Conservation (phyloP, 2,329 filamentous ascomycete species). For the Phaeoacremonium minimum region DNA sequence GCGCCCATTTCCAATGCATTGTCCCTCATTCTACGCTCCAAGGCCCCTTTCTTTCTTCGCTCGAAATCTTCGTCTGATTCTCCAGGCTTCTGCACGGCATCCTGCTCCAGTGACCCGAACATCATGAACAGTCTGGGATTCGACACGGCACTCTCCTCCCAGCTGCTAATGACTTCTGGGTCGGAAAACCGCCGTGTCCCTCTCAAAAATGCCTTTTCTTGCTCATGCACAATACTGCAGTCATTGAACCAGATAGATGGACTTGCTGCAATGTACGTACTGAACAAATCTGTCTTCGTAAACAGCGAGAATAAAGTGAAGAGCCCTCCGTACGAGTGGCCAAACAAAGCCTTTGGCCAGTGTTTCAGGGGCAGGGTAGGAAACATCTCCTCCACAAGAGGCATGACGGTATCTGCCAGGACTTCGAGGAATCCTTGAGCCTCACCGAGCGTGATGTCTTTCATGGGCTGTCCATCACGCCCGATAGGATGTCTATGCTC, state of each 20-base stretch:
- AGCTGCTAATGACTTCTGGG: background rate
- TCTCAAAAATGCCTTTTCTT: background rate
- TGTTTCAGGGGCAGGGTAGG: constrained; percentile 14
- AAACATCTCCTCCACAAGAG: constrained; percentile 14
- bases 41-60: background rate
- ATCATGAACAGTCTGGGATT: background rate
- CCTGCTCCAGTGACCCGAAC: background rate
- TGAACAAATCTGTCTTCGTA: constrained; percentile 14
- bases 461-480: background rate
- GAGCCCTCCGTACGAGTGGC: constrained; percentile 18
- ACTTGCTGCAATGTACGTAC: constrained; percentile 17
- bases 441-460: background rate
- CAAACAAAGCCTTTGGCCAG: constrained; percentile 12
- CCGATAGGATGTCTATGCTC: background rate
- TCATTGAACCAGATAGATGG: constrained; percentile 14
- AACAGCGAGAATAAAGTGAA: constrained; percentile 16
- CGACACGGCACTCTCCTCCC: background rate
- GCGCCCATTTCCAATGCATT: background rate
- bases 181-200: no score
- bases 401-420: constrained; percentile 13
- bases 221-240: constrained; percentile 8
- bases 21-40: background rate
- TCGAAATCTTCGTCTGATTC: background rate
- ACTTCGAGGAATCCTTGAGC: constrained; percentile 17
- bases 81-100: background rate